phyloP scores from a whole-genome alignment of 495 filamentous ascomycete species.

The Xylaria longipes region DNA sequence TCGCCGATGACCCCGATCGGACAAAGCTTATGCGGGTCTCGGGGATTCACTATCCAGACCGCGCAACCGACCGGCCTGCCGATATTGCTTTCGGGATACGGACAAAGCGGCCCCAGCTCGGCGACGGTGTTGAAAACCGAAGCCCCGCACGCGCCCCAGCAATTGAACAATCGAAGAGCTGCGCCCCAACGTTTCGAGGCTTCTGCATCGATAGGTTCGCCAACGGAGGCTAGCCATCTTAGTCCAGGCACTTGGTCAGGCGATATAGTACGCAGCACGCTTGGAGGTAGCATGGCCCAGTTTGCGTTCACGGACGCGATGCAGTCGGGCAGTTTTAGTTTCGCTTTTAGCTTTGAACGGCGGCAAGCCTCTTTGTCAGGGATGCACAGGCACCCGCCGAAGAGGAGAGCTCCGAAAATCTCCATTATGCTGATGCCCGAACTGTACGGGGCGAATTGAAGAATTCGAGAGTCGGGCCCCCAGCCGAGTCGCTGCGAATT shows the following conservation, averaged over 20 bases:
- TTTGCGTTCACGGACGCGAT: conserved; percentile 38
- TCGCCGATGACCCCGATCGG: conserved; percentile 56
- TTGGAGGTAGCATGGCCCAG: conserved; percentile 48
- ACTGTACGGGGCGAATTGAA: conserved; percentile 68
- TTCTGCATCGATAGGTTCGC: conserved; percentile 39
- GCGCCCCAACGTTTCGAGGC: conserved; percentile 34
- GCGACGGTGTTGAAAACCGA: conserved; percentile 42
- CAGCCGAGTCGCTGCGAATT: conserved; percentile 47
- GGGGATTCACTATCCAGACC: conserved; percentile 42
- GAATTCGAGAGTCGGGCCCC: conserved; percentile 46
- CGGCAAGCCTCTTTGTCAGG: conserved; percentile 36
- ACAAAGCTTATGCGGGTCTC: conserved; percentile 41
- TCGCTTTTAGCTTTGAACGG: conserved; percentile 10
- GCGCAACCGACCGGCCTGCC: conserved; percentile 43
- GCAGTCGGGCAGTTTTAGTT: conserved; percentile 37
- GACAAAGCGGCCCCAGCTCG: conserved; percentile 37
- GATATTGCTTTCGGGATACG: conserved; percentile 42
- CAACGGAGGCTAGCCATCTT: conserved; percentile 33
- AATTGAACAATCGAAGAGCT: conserved; percentile 43
- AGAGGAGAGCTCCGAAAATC: conserved; percentile 60
- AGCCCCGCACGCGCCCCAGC: conserved; percentile 27
- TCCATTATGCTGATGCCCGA: conserved; percentile 65
- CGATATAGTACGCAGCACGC: conserved; percentile 39
- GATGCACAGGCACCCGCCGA: conserved; percentile 44
- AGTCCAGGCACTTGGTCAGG: conserved; percentile 35